Conservation (phyloP, 306 rosid species). For the Cucumis sativus region Cucumber_9930_V3 NC_026661.2:2166501-2167000, state of each 20-base stretch:
- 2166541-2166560: no score
- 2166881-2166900: background rate
- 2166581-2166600: background rate
- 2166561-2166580: background rate
- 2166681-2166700: constrained; percentile 16
- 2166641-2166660: constrained; percentile 5
- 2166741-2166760: background rate
- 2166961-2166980: no score
- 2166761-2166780: background rate
- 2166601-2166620: no score
- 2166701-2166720: constrained; percentile 20
- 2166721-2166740: constrained; percentile 30
- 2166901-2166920: no score
- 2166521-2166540: no score
- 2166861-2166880: background rate
- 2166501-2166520: no score
- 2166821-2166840: background rate
- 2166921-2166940: no score
- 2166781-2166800: background rate
- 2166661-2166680: constrained; percentile 6
- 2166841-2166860: background rate
- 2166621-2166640: constrained; percentile 15
- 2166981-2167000: no score
- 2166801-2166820: background rate
- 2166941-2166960: no score